Evolutionary conservation across 1,284 basidiomycete species (phyloP).

Genomic region (Ceratobasidium sp.): DNA sequence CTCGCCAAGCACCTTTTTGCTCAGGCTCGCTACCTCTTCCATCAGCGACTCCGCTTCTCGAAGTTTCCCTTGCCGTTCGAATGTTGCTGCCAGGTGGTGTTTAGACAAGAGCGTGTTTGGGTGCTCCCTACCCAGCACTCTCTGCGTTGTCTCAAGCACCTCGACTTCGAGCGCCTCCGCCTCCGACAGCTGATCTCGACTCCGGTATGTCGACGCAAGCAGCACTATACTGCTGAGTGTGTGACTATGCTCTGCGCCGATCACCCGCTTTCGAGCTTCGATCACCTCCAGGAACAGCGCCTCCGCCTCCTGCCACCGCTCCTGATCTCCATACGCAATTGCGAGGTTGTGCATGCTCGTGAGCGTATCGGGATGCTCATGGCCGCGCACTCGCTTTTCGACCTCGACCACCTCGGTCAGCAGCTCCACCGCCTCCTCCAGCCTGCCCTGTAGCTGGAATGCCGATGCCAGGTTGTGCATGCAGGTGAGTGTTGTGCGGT

Average conservation of each 20-base stretch:
- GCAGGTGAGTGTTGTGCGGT: neutral
- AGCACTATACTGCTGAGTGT: neutral
- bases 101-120: neutral
- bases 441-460: neutral
- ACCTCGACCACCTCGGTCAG: neutral
- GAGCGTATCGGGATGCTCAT: constrained; percentile 5
- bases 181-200: neutral
- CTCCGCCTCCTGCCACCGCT: neutral
- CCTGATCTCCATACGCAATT: neutral
- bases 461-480: neutral
- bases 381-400: neutral
- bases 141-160: neutral
- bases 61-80: no score
- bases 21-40: no score
- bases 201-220: neutral
- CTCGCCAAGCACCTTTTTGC: no score
- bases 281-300: neutral
- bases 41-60: no score
- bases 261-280: neutral
- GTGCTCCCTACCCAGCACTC: neutral
- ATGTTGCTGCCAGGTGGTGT: no score
- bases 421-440: neutral
- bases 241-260: neutral
- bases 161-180: neutral
- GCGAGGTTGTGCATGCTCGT: neutral